Base-by-base conservation (phyloP, 2,329 filamentous ascomycete genomes). In the Botrytis paeoniae region DNA sequence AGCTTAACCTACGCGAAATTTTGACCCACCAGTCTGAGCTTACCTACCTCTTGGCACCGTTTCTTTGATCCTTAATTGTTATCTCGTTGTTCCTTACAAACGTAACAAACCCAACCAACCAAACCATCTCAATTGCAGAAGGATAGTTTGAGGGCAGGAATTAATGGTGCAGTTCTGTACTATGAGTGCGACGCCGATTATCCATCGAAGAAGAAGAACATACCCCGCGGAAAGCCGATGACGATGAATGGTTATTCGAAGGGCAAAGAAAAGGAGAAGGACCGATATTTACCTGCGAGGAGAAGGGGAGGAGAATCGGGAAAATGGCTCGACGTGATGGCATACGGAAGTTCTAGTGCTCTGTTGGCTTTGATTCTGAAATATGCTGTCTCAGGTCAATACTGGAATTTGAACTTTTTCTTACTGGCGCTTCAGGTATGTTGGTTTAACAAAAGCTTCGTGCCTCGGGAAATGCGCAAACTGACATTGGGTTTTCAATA, bases 381-480 rank as follows among this genome's bases (percentile, higher is more conserved):
- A 57, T 70, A 62, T 61, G 71, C 71, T 16, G 16, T 73, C 41
- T 69, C 64, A 22, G 71, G 71, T 22, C 39, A 39, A 35, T 73
- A 73, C 48, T 73, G 71, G 71, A 73, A 73, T 32, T 8, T 73
- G 35, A 73, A 73, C 29, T 73, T 73, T 37, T 73, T 73, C 25
- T 57, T 73, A 59, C 57, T 73, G 71, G 57, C 54, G 43, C 39
- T 73, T 16, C 71, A 73, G 71, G 71, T 73, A 69, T 35, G 65
- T 43, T 43, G 10, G 3, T 45, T 22, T 22, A n/a, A 22, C 18
- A 32, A 37, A 45, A 35, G 29, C 48, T 43, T 18, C 35, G 25
- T 32, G 14, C 14, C 29, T 43, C 3, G n/a, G 25, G 54, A 62
- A 29, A 41, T 51, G 70, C 48, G 39, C 41, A 57, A 37, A 70